Evolutionary conservation across 768 basidiomycete species (phyloP), one percentile per base, ranked within the genome.

Genomic region (Trametopsis cervina): DNA sequence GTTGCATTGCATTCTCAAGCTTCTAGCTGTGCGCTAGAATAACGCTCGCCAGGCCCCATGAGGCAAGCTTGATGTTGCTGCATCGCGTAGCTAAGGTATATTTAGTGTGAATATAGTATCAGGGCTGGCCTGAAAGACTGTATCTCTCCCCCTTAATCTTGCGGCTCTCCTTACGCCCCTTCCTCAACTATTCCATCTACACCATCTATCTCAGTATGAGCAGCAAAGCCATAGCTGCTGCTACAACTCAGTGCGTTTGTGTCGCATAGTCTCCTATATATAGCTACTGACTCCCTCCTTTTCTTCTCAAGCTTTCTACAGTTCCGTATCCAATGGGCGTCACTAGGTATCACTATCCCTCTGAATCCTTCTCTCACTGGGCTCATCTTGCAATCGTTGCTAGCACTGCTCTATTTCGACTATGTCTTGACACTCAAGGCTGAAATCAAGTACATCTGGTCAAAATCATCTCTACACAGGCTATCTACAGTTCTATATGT

Each of bases 361-460:
- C n/a, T n/a, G n/a, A n/a, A n/a, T n/a, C n/a, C n/a, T n/a, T n/a
- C n/a, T n/a, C n/a, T n/a, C n/a, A n/a, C n/a, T n/a, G n/a, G n/a
- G n/a, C n/a, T n/a, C n/a, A n/a, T n/a, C n/a, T n/a, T n/a, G n/a
- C n/a, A n/a, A n/a, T n/a, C n/a, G n/a, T n/a, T n/a, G n/a, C 7
- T 33, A 50, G 48, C 48, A 5, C 48, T 67, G 0, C 38, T 68
- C 3, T 68, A 59, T 44, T 68, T 63, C 27, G 67, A 68, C 43
- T 68, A 63, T 40, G 51, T 55, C 23, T 49, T 68, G 20, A 67
- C 66, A 1, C 60, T 68, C 27, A 53, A 58, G 2, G 49, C 53
- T 44, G 66, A 68, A 40, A 54, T 69, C 23, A 47, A 57, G 25
- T 68, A 69, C 45, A 57, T 69, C 15, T 68, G 66, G 68, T 36